Base-by-base conservation (phyloP, 2,329 filamentous ascomycete species). In the Zasmidium citrigriseum region DNA sequence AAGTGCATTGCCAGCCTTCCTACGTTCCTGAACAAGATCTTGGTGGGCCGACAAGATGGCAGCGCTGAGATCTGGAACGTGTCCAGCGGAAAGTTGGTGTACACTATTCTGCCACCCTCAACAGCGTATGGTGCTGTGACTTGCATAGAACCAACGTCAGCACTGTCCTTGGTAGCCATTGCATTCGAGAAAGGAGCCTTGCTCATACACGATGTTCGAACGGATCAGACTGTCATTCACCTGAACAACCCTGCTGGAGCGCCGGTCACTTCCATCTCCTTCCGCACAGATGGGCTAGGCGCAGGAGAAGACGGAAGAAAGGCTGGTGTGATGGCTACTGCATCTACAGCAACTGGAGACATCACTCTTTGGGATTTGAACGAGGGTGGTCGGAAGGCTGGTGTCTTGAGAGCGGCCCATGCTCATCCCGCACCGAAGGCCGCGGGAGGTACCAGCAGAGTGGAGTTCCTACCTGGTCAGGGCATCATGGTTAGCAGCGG, bases 61-160 rank as follows among this genome's bases (percentile, higher is more conserved):
- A 89, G 87, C 74, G 88, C 97, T 9, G 95, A 99, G 71, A 96
- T 99, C 52, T 99, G 95, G 93, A 99, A 99, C 71, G 80, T 99
- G 60, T 96, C 89, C 72, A 96, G 91, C 2, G 93, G 82, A 49
- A 96, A 96, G 74, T 82, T 97, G 54, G 86, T 99, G 24, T 96
- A 97, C 75, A 96, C 92, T 1, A 88, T 99, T 52, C 79, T 95
- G 14, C 90, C 95, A 0, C 87, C 90, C 0, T 83, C 84, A 9
- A 80, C 87, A 2, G 82, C 87, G 53, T 88, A 85, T 66, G 93
- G 93, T 48, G 82, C 89, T 14, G 90, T 98, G n/a, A 96, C 91
- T 4, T 91, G 91, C 45, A 79, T 99, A 52, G 86, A 96, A 65
- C 88, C 93, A 0, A 89, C 90, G 1, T 90, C 93, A 0, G 92